These are phyloP conservation scores for Orychophragmus violaceus DNA, from an alignment of 345 rosid genomes.

Conservation along the genomic window DNA sequence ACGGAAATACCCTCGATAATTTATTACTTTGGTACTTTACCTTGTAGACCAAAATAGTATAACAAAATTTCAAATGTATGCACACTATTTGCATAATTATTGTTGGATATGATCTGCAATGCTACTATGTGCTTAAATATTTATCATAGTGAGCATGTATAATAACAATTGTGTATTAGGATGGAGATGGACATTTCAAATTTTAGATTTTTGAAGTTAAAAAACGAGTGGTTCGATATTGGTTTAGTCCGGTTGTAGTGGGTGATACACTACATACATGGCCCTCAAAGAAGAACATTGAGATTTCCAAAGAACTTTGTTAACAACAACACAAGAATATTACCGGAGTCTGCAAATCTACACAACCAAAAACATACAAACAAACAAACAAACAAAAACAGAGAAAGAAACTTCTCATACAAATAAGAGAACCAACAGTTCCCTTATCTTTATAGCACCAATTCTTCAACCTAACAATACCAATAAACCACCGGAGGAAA, in stretches of 20 bases:
- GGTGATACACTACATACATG: not conserved
- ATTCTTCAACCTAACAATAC: not conserved
- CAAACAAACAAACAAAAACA: not conserved
- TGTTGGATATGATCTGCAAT: not conserved
- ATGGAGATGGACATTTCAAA: not conserved
- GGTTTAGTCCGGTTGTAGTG: no score
- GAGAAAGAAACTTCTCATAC: constrained; percentile 4
- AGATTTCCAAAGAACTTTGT: no score
- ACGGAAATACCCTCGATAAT: not conserved
- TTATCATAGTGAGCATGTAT: not conserved
- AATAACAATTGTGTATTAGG: not conserved
- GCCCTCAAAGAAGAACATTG: not conserved
- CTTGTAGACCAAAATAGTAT: no score
- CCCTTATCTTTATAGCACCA: constrained; percentile 9
- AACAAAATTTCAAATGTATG: not conserved
- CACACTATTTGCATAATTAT: no score
- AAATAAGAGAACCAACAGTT: constrained; percentile 30
- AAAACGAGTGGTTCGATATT: not conserved
- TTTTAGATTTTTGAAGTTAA: no score
- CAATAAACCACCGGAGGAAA: constrained; percentile 7
- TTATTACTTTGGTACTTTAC: no score
- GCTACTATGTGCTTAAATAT: not conserved
- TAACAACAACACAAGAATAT: not conserved
- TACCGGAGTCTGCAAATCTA: not conserved
- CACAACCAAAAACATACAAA: not conserved